Base-by-base conservation (phyloP, 2,329 filamentous ascomycete genomes). In the Botrytis porri region DNA sequence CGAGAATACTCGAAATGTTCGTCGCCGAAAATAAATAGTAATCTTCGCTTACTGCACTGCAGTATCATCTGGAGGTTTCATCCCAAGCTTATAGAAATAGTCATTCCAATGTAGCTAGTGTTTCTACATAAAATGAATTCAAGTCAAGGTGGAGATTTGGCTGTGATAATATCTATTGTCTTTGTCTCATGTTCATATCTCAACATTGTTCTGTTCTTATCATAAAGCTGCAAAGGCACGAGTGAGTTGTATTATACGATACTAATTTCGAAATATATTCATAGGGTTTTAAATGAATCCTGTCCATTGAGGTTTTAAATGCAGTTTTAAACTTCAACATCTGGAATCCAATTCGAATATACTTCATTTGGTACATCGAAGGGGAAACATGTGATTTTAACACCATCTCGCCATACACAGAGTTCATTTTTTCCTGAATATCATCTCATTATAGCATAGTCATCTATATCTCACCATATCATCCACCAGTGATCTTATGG, bases 261-360 rank as follows among this genome's bases (percentile, higher is more conserved):
- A 18, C 6, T 29, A 32, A 57, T 14, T 57, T n/a, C 7, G 5
- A 57, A 29, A 8, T 8, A 29, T 32, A 29, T 57, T 29, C n/a
- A 57, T 18, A 18, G 29, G 51, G n/a, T 9, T 57, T 6, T 3
- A 14, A 29, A 29, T 57, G 0, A 1, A 8, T 8, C 29, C 14
- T 57, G 6, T 29, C 9, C n/a, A 4, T 1, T 1, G 6, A 6
- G 2, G 4, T 29, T 18, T 57, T 0, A 29, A 35, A 18, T 12
- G 29, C 0, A 35, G 7, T 60, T 35, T 4, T 8, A 10, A 20
- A 10, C 22, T 0, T 35, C 57, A 14, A 22, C 14, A 60, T 35
- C 10, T 60, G 9, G 18, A 3, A 32, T 3, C 7, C 6, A 57
- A 20, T 8, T 57, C 29, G 14, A 32, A 20, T 0, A 57, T 6